Conservation (phyloP, 1,139 yeast species). For the Taphrina wiesneri region DNA sequence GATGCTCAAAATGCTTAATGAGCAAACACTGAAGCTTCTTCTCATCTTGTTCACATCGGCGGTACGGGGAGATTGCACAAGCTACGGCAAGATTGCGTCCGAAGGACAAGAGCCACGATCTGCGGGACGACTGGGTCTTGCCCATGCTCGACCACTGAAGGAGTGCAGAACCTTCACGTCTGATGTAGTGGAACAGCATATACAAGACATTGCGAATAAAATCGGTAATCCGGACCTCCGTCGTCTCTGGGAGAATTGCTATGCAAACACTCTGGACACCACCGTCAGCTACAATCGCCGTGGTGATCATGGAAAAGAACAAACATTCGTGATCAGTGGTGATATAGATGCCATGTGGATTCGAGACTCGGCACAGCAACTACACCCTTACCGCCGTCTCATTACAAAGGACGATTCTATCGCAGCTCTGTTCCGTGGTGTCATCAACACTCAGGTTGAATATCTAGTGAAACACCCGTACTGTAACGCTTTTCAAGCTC, state of each 20-base stretch:
- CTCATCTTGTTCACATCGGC: not conserved
- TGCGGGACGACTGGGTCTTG: slow-evolving; percentile 51
- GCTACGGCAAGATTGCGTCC: slow-evolving; percentile 36
- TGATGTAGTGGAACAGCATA: slow-evolving; percentile 60
- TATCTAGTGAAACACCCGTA: slow-evolving; percentile 23
- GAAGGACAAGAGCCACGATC: slow-evolving; percentile 36
- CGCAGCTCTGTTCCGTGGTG: slow-evolving; percentile 64
- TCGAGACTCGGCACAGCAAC: slow-evolving; percentile 80
- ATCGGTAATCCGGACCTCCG: slow-evolving; percentile 67
- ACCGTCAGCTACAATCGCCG: slow-evolving; percentile 73
- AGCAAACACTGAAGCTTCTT: not conserved
- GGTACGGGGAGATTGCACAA: slow-evolving; percentile 23
- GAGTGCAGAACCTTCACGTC: slow-evolving; percentile 76
- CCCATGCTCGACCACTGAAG: slow-evolving; percentile 73
- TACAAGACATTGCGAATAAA: slow-evolving; percentile 55
- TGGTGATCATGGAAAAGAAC: slow-evolving; percentile 45
- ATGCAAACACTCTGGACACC: slow-evolving; percentile 87
- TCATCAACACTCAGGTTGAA: slow-evolving; percentile 71
- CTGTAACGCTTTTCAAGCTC: slow-evolving; percentile 36
- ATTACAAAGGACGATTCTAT: slow-evolving; percentile 55
- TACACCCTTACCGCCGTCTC: slow-evolving; percentile 71
- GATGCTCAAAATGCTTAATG: not conserved
- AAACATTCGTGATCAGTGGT: slow-evolving; percentile 79
- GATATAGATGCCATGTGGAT: slow-evolving; percentile 78
- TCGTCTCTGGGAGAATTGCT: slow-evolving; percentile 73